phyloP scores from a whole-genome alignment of 2,329 filamentous ascomycete genomes.

The Boeremia exigua region DNA sequence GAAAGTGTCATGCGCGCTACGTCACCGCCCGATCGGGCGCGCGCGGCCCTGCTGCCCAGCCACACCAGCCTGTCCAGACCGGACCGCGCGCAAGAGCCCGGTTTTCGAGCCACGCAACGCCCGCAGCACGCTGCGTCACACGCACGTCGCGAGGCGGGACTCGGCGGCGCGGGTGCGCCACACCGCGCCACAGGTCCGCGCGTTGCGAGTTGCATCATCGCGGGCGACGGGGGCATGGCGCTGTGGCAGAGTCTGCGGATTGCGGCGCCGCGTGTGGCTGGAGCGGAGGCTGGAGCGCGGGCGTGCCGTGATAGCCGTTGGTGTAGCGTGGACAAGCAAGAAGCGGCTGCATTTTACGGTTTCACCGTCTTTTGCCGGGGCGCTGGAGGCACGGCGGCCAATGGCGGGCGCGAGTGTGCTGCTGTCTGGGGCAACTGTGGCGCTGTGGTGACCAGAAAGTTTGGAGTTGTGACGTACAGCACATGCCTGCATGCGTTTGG shows the following conservation, averaged over 20 bases:
- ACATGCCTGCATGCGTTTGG: no score
- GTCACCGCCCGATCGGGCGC: neutral
- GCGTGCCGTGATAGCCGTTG: slow-evolving; percentile 12
- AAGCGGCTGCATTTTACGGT: no score
- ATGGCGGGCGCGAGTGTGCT: no score
- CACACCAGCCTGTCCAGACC: slow-evolving; percentile 3
- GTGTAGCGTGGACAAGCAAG: slow-evolving; percentile 9
- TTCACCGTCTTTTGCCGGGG: no score
- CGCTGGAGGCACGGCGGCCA: no score
- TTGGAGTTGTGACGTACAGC: no score
- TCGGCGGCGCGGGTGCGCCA: no score
- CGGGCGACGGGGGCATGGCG: no score
- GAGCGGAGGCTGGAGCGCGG: neutral
- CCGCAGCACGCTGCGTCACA: neutral
- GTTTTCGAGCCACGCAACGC: slow-evolving; percentile 3
- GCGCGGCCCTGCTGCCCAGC: neutral
- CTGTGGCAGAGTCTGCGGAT: slow-evolving; percentile 12
- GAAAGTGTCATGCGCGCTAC: slow-evolving; percentile 13
- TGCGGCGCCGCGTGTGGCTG: slow-evolving; percentile 8
- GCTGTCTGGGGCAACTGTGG: no score
- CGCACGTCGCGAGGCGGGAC: neutral
- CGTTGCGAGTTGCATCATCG: neutral
- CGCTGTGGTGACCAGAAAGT: no score
- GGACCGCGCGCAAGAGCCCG: neutral
- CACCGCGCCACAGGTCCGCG: no score